These are phyloP conservation scores for Escovopsis sp. DNA, from an alignment of 2,329 filamentous ascomycete genomes.

Conservation along the genomic window DNA sequence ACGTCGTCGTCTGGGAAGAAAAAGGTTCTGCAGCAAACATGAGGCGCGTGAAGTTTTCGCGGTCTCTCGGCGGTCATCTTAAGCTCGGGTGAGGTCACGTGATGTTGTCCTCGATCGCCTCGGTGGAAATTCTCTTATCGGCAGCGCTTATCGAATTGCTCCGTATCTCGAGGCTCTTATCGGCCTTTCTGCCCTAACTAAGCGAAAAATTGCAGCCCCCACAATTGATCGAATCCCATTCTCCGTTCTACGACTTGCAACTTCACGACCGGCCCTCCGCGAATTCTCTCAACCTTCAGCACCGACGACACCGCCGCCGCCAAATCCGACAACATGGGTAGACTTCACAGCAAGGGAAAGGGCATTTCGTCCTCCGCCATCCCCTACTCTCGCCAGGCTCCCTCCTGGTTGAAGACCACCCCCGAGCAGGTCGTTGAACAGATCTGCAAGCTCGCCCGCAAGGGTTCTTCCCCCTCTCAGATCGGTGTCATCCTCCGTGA, in stretches of 20 bases:
- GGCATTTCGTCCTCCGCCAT: constrained; percentile 92
- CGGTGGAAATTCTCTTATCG: too few species aligned
- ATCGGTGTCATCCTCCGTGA: constrained; percentile 98
- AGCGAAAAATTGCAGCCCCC: constrained; percentile 29
- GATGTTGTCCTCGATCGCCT: not conserved
- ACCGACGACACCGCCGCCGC: constrained; percentile 12
- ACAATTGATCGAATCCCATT: constrained; percentile 13
- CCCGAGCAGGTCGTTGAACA: constrained; percentile 97
- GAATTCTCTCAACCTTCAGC: constrained; percentile 20
- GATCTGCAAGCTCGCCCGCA: constrained; percentile 97
- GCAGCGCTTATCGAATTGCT: too few species aligned
- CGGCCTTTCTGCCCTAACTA: constrained; percentile 28
- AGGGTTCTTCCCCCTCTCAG: constrained; percentile 96
- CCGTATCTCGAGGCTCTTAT: not conserved
- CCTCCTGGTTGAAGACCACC: constrained; percentile 97
- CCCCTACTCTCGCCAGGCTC: constrained; percentile 88
- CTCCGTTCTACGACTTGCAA: constrained; percentile 10
- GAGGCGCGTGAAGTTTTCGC: constrained; percentile 1
- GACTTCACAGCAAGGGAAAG: constrained; percentile 99
- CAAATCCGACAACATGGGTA: constrained; percentile 60
- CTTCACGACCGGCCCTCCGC: constrained; percentile 13
- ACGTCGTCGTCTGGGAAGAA: not conserved
- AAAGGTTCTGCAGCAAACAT: not conserved
- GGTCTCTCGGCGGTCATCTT: not conserved
- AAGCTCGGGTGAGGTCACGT: constrained; percentile 1